Evolutionary conservation across 345 rosid species (phyloP), one percentile per base, ranked within the genome.

Genomic region (Salix dunnii): DNA sequence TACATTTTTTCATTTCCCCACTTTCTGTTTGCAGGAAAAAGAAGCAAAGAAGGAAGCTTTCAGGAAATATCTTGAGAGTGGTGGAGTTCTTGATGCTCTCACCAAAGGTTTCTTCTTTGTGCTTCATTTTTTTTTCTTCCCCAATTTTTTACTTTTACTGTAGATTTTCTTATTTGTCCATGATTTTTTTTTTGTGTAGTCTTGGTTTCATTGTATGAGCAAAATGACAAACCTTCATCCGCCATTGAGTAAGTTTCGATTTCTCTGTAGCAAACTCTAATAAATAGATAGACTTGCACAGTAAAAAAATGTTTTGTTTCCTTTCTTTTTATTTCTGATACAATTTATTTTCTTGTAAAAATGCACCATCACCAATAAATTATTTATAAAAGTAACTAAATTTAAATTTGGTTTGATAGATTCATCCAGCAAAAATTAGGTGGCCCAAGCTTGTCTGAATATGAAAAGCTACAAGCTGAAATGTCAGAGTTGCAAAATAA

Each of bases 21-120:
- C 40, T 11, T 20, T n/a, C 0, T 58, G 9, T 55, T 31, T 51
- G 5, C 18, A 92, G 97, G 98, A 93, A 81, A 96, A 91, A 80
- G 98, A 95, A 61, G 94, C 86, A 1, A 93, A 95, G 87, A 95
- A 93, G 81, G 97, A 96, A 87, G 89, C 94, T 42, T 96, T 89
- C 69, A 89, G 95, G 86, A 96, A 92, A 85, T 92, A 91, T 77
- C 86, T 93, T 72, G 98, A 92, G 65, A 90, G 95, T 13, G 86
- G 88, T 82, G 97, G 98, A 49, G 95, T 88, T 81, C 84, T 91
- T 78, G 94, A 93, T 85, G 82, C 91, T 79, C 95, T 93, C 78
- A 93, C 94, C 79, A 91, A 90, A 87, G 97, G 98, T 91, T 48
- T 66, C 30, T 43, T 10, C 62, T 66, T 27, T 4, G 25, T 49